phyloP scores from a whole-genome alignment of 306 rosid species.

The Corylus avellana region DNA sequence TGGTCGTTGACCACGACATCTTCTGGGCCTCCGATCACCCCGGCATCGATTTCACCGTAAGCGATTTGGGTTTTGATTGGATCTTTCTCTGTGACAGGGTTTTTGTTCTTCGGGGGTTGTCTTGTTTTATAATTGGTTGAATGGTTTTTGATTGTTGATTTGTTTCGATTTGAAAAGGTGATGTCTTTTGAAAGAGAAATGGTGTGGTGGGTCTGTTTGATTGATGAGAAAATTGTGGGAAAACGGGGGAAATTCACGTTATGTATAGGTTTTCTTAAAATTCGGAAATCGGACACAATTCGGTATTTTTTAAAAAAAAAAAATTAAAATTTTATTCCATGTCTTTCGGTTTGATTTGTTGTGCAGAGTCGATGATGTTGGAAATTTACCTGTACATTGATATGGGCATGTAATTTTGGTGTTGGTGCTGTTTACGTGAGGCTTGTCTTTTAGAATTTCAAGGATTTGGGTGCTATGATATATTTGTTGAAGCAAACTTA shows the following conservation, averaged over 20 bases:
- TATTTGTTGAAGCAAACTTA: background rate
- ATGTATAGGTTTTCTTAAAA: background rate
- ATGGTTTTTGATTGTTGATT: background rate
- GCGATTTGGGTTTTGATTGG: background rate
- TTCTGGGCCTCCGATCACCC: constrained; percentile 97
- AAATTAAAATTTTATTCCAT: background rate
- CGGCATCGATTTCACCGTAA: constrained; percentile 82
- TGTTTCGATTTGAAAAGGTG: background rate
- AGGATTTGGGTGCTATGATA: background rate
- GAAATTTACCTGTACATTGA: background rate
- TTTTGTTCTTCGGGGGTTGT: background rate
- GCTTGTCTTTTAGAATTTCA: background rate
- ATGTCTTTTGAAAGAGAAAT: background rate
- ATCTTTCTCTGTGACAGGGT: background rate
- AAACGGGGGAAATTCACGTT: background rate
- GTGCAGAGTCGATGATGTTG: background rate
- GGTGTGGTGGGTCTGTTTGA: background rate
- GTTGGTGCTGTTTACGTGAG: background rate
- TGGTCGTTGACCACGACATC: constrained; percentile 92
- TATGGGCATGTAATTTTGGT: background rate
- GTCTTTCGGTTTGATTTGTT: background rate
- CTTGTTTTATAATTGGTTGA: background rate
- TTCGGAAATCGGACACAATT: background rate
- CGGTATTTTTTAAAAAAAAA: background rate
- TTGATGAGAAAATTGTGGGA: background rate